Percentiles rank a stretch among this genome's conserved stretches.
phyloP scores from a whole-genome alignment of 23 red algal genomes.

The Gracilaria domingensis region DNA sequence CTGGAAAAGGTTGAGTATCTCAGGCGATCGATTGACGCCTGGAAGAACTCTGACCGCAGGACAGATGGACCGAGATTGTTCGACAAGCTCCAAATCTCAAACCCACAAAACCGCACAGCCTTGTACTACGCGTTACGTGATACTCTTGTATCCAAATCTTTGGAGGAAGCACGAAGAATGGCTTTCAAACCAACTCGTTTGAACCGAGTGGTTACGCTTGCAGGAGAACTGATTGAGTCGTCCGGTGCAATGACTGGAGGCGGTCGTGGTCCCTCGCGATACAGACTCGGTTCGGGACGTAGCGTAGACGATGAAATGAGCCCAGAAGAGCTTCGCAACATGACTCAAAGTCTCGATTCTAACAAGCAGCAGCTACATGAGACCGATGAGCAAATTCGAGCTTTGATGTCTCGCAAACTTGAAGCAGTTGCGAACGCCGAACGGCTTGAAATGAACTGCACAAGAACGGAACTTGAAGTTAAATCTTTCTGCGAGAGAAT shows the following conservation, averaged over 20 bases:
- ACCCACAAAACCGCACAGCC: constrained; percentile 55
- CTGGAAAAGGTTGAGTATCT: constrained; percentile 94
- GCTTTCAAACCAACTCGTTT: constrained; percentile 91
- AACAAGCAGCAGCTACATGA: constrained; percentile 4
- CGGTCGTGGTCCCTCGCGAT: constrained; percentile 67
- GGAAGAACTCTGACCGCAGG: constrained; percentile 30
- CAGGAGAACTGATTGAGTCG: constrained; percentile 94
- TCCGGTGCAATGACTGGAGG: constrained; percentile 97
- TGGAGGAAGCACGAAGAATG: constrained; percentile 90
- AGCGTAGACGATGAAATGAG: constrained; percentile 34
- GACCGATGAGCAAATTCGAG: neutral
- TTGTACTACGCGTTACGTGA: constrained; percentile 92
- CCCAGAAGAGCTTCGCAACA: constrained; percentile 2
- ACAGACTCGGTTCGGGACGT: constrained; percentile 53
- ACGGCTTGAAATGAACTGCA: constrained; percentile 34
- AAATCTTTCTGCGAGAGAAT: constrained; percentile 35
- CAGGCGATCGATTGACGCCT: constrained; percentile 51
- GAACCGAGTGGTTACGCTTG: constrained; percentile 90
- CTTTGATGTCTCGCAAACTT: neutral
- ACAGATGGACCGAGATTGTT: constrained; percentile 73
- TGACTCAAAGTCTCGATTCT: constrained; percentile 30
- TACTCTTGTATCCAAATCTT: constrained; percentile 83
- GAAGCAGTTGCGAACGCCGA: constrained; percentile 4
- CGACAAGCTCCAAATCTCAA: constrained; percentile 69
- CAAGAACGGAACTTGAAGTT: constrained; percentile 37